Evolutionary conservation across 495 filamentous ascomycete species (phyloP).

Genomic region (Cudoniella acicularis): DNA sequence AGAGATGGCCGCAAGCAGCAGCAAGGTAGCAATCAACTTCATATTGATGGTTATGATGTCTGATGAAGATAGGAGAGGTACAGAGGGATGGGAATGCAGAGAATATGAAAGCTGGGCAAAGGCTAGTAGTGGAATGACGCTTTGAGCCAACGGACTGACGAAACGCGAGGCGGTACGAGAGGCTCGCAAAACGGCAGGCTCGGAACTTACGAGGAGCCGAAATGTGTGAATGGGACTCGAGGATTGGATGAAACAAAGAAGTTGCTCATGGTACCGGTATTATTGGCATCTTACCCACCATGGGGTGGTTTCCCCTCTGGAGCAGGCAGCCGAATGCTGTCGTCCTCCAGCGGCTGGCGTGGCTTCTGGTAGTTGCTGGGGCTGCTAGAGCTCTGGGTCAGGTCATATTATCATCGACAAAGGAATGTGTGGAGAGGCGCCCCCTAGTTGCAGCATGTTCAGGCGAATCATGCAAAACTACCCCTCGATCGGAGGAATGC

Average conservation of each 20-base stretch:
- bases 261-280: neutral
- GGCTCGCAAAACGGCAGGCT: neutral
- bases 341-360: neutral
- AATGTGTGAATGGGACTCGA: neutral
- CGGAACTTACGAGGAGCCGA: neutral
- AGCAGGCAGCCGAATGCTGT: neutral
- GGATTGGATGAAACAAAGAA: neutral
- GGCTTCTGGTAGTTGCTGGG: neutral
- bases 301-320: neutral
- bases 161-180: neutral
- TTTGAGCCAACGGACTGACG: neutral
- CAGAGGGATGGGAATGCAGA: no score
- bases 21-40: slow-evolving; percentile 29
- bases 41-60: slow-evolving; percentile 15
- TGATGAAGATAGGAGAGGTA: neutral
- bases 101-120: slow-evolving; percentile 2
- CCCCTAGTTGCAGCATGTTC: neutral
- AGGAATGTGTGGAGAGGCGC: slow-evolving; percentile 1
- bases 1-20: slow-evolving; percentile 50
- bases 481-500: neutral
- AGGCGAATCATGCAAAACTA: neutral
- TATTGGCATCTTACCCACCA: neutral
- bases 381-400: neutral
- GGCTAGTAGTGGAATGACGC: neutral
- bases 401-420: neutral